Conservation (phyloP, 345 rosid genomes). For the Heritiera fomes region DNA sequence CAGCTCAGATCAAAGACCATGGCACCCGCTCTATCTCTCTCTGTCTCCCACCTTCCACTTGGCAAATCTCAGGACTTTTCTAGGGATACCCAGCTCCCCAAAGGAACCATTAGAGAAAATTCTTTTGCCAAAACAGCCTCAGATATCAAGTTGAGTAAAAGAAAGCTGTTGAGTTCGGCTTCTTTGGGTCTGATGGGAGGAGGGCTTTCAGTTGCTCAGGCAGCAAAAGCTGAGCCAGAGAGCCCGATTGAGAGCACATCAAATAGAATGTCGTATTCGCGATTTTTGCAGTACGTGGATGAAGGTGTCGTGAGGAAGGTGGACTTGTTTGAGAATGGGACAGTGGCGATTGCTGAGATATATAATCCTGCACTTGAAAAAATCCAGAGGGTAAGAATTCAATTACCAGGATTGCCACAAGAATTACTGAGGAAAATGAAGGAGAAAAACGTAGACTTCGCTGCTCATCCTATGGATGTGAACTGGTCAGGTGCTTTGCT, state of each 20-base stretch:
- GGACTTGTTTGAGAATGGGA: slow-evolving; percentile 74
- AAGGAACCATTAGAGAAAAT: slow-evolving; percentile 27
- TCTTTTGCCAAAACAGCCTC: slow-evolving; percentile 29
- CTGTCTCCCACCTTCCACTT: slow-evolving; percentile 36
- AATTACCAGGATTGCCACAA: slow-evolving; percentile 62
- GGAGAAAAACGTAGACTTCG: slow-evolving; percentile 65
- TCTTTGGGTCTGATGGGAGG: slow-evolving; percentile 36
- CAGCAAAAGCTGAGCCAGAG: slow-evolving; percentile 61
- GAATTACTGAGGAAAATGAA: slow-evolving; percentile 62
- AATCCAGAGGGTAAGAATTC: slow-evolving; percentile 67
- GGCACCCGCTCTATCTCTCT: slow-evolving; percentile 44
- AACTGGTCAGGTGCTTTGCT: slow-evolving; percentile 50
- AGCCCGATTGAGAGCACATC: slow-evolving; percentile 51
- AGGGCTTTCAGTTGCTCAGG: slow-evolving; percentile 26
- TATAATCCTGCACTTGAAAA: slow-evolving; percentile 42
- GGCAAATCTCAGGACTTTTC: slow-evolving; percentile 46
- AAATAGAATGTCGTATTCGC: slow-evolving; percentile 55
- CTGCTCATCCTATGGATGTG: slow-evolving; percentile 56
- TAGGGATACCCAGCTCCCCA: slow-evolving; percentile 32
- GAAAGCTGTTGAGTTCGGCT: slow-evolving; percentile 44
- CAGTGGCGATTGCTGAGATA: slow-evolving; percentile 64
- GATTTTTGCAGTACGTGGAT: slow-evolving; percentile 61
- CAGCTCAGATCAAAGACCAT: slow-evolving; percentile 18
- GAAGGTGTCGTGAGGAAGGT: slow-evolving; percentile 63
- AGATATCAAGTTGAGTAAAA: slow-evolving; percentile 37